Percentiles rank a stretch among this genome's conserved stretches.
phyloP scores from a whole-genome alignment of 306 rosid species.

The Lathyrus sativus region DNA sequence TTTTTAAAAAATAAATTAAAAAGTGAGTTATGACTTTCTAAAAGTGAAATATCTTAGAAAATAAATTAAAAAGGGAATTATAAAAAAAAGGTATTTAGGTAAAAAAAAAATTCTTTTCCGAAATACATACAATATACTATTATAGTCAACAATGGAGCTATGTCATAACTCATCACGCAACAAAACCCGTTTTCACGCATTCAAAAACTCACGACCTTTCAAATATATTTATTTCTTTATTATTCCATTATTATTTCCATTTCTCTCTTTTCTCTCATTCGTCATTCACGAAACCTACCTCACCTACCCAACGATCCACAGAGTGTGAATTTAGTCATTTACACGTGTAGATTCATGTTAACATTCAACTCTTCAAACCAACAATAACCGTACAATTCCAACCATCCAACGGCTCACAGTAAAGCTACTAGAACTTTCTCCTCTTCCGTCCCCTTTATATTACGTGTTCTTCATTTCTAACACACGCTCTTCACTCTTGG shows the following conservation, averaged over 20 bases:
- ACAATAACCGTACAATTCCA: background rate
- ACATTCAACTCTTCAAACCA: constrained; percentile 15
- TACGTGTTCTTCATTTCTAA: constrained; percentile 19
- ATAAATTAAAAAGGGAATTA: no score
- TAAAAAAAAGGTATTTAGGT: no score
- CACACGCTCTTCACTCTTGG: background rate
- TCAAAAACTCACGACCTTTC: background rate
- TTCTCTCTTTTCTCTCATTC: background rate
- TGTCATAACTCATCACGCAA: background rate
- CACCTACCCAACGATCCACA: background rate
- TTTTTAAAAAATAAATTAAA: no score
- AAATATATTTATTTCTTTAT: background rate
- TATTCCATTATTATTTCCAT: background rate
- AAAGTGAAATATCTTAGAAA: no score
- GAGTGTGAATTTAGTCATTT: background rate
- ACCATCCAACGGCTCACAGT: constrained; percentile 31
- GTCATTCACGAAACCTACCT: background rate
- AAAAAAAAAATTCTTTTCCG: background rate
- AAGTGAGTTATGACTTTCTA: no score
- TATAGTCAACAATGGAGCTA: background rate
- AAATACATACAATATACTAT: no score
- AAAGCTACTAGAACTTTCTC: constrained; percentile 49
- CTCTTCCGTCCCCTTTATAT: constrained; percentile 35
- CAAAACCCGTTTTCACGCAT: constrained; percentile 4
- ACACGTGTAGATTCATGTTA: constrained; percentile 30